Base-by-base conservation (phyloP, 805 yeast genomes). In the Soucietia sequanensis region DNA sequence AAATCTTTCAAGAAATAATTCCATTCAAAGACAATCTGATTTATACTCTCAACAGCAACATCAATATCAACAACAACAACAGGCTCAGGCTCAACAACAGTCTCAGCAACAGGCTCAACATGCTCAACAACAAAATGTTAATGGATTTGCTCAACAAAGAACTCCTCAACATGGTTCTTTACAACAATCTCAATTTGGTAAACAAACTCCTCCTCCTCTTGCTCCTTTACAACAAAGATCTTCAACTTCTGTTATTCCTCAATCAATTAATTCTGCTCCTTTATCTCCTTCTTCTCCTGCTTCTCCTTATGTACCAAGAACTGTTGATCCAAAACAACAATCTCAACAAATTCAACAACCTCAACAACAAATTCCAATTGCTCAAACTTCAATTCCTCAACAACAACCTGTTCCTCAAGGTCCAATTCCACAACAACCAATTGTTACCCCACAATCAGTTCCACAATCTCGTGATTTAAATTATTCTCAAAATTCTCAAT, bases 271-370 rank as follows among this genome's bases (percentile, higher is more conserved):
- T 13, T 20, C 21, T 13, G 27, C 24, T 15, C 20, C 34, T 18
- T 8, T 17, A 1, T 12, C 20, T 20, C 18, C 9, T 15, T 34
- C n/a, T 16, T 29, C 7, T 2, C 30, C 30, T 4, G 28, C 43
- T 7, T 24, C 33, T 9, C 16, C 35, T 22, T 13, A 42, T 5
- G 33, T 31, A 17, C 47, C 46, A 7, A 15, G 27, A 19, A 23
- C 38, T 17, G 23, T 21, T 21, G 23, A 21, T 11, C 44, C 46
- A 25, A 26, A 23, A 17, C 35, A 25, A 16, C 41, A 61, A 16
- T 53, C 57, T 58, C 56, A 46, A 22, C 62, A 61, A 31, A 52
- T 61, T 4, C 23, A 21, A 21, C n/a, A n/a, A n/a, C n/a, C n/a
- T n/a, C n/a, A n/a, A n/a, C n/a, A n/a, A n/a, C n/a, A n/a, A n/a